Percentiles rank a stretch among this genome's conserved stretches.
Evolutionary conservation across 805 yeast species (phyloP).

Genomic region (Metschnikowia continentalis): DNA sequence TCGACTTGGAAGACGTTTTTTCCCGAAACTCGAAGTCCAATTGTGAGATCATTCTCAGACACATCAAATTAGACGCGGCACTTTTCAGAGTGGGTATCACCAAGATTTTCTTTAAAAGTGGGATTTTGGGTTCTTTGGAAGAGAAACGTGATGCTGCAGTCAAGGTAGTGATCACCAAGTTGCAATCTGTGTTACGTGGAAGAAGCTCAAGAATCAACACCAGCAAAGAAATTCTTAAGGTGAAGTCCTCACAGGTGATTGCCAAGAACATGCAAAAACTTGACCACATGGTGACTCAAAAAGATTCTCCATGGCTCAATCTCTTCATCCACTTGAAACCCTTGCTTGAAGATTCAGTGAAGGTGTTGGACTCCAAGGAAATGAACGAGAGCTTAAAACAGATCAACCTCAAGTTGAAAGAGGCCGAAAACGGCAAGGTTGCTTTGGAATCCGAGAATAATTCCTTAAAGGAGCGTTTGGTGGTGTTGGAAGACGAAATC

Average conservation of each 20-base stretch:
- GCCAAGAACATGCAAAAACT: slow-evolving; percentile 57
- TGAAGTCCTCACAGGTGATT: slow-evolving; percentile 68
- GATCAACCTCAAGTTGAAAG: slow-evolving; percentile 43
- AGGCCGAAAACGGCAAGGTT: slow-evolving; percentile 27
- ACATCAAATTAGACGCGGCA: slow-evolving; percentile 57
- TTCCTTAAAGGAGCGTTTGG: slow-evolving; percentile 37
- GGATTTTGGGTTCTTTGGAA: slow-evolving; percentile 75
- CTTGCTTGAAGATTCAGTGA: slow-evolving; percentile 58
- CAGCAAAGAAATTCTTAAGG: slow-evolving; percentile 46
- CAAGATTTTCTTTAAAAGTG: slow-evolving; percentile 71
- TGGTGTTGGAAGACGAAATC: slow-evolving; percentile 31
- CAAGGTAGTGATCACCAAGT: slow-evolving; percentile 47
- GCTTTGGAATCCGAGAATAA: slow-evolving; percentile 32
- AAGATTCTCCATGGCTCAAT: slow-evolving; percentile 58
- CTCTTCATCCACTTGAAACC: slow-evolving; percentile 73
- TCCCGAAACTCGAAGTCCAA: slow-evolving; percentile 55
- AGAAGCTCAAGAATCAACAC: slow-evolving; percentile 49
- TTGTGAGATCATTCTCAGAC: slow-evolving; percentile 62
- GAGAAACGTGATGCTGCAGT: slow-evolving; percentile 66
- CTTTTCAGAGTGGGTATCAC: slow-evolving; percentile 66
- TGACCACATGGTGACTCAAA: slow-evolving; percentile 43
- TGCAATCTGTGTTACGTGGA: slow-evolving; percentile 70
- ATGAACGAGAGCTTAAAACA: slow-evolving; percentile 52
- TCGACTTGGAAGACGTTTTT: slow-evolving; percentile 45
- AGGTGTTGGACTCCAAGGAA: slow-evolving; percentile 53